Conservation (phyloP, 495 filamentous ascomycete genomes). For the Neurospora hispaniola region DNA sequence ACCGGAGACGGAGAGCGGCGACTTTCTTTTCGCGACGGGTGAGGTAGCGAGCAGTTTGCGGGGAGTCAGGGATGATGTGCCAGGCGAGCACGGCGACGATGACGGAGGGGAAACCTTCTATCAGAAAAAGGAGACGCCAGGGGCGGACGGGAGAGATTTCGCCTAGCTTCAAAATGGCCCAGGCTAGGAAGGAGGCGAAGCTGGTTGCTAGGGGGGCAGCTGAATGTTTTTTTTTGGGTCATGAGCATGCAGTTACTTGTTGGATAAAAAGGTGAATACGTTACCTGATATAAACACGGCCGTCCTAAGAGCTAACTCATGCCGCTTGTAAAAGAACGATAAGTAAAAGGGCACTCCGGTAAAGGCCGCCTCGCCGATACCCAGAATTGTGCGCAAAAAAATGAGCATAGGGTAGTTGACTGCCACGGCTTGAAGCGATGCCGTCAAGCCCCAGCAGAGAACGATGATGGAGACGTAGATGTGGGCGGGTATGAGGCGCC, state of each 20-base stretch:
- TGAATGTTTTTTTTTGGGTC: not conserved
- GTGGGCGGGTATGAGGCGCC: slow-evolving; percentile 54
- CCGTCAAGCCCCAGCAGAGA: slow-evolving; percentile 54
- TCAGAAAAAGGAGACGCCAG: slow-evolving; percentile 76
- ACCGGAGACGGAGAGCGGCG: slow-evolving; percentile 50
- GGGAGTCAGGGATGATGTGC: slow-evolving; percentile 62
- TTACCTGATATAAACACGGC: slow-evolving; percentile 60
- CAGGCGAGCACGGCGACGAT: slow-evolving; percentile 58
- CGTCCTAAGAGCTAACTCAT: slow-evolving; percentile 70
- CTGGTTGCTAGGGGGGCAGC: slow-evolving; percentile 75
- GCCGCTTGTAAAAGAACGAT: slow-evolving; percentile 74
- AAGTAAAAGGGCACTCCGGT: slow-evolving; percentile 72
- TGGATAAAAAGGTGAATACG: no score
- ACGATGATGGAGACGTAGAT: slow-evolving; percentile 57
- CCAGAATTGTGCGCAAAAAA: slow-evolving; percentile 53
- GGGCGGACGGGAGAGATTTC: slow-evolving; percentile 51
- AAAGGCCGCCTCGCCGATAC: slow-evolving; percentile 66
- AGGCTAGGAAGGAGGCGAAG: slow-evolving; percentile 76
- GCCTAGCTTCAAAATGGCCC: slow-evolving; percentile 61
- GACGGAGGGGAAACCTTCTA: slow-evolving; percentile 76
- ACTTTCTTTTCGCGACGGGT: slow-evolving; percentile 63
- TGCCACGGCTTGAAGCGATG: slow-evolving; percentile 59
- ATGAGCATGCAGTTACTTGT: no score
- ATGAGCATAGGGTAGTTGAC: slow-evolving; percentile 64
- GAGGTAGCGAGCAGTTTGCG: slow-evolving; percentile 58